Conservation (phyloP, 345 rosid species). For the Euphorbia pulcherrima region DNA sequence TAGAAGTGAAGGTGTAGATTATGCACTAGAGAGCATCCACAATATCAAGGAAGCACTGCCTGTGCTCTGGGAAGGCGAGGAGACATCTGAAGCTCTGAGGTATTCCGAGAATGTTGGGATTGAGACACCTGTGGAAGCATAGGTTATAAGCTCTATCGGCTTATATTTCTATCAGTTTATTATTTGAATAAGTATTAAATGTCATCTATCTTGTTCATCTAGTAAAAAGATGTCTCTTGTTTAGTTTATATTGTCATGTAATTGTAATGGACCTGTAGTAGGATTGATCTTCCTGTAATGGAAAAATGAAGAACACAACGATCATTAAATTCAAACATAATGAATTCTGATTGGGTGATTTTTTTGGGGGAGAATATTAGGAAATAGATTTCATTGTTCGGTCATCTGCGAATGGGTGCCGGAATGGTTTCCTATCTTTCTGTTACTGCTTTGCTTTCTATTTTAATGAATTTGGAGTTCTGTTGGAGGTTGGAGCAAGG, state of each 20-base stretch:
- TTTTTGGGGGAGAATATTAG: too few species aligned
- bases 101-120: conserved; percentile 51
- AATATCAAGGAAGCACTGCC: conserved; percentile 75
- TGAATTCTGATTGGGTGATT: too few species aligned
- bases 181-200: too few species aligned
- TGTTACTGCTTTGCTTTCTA: too few species aligned
- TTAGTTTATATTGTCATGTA: background rate
- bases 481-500: too few species aligned
- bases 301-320: conserved; percentile 1
- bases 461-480: too few species aligned
- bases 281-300: background rate
- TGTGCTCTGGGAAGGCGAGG: conserved; percentile 55
- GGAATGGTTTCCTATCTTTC: too few species aligned
- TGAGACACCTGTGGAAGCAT: conserved; percentile 62
- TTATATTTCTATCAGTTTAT: background rate
- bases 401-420: too few species aligned
- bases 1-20: conserved; percentile 58
- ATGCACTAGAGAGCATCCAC: conserved; percentile 73
- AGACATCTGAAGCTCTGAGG: conserved; percentile 39
- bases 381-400: too few species aligned
- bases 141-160: conserved; percentile 30
- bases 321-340: too few species aligned
- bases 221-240: background rate
- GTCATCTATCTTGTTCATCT: background rate
- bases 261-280: background rate